Conservation (phyloP, 192 early-diverging fungal genomes). For the Umbelopsis sp. region DNA sequence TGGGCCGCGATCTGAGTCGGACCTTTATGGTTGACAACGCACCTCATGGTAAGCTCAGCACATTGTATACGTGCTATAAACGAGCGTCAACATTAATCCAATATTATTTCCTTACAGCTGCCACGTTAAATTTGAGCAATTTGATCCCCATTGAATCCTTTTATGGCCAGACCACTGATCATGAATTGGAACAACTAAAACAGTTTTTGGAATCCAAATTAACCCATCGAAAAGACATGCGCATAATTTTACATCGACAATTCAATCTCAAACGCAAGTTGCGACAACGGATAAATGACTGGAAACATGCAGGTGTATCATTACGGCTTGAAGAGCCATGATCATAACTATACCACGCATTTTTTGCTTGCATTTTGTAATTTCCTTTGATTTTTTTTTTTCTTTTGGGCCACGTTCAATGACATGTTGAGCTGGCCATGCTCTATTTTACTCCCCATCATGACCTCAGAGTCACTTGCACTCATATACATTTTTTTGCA, state of each 20-base stretch:
- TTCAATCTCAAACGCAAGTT: constrained; percentile 39
- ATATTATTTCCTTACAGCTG: constrained; percentile 13
- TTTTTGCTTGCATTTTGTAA: background rate
- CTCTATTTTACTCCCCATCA: too few relatives aligned
- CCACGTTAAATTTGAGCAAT: constrained; percentile 42
- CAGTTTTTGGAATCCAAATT: constrained; percentile 32
- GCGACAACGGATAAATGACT: constrained; percentile 33
- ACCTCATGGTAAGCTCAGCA: constrained; percentile 32
- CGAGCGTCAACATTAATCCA: background rate
- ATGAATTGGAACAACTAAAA: constrained; percentile 27
- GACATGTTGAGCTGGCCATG: too few relatives aligned
- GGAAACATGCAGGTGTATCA: constrained; percentile 28
- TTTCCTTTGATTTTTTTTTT: background rate
- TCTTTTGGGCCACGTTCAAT: too few relatives aligned
- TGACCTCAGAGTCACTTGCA: too few relatives aligned
- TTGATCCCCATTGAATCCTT: constrained; percentile 43
- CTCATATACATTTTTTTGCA: too few relatives aligned
- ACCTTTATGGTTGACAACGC: constrained; percentile 42
- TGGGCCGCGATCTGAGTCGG: constrained; percentile 39
- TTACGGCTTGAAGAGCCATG: background rate
- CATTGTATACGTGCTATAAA: background rate
- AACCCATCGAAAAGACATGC: constrained; percentile 39
- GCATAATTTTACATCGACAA: constrained; percentile 38
- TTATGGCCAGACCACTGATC: constrained; percentile 32
- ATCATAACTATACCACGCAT: background rate